Evolutionary conservation across 164 flowering plant species (phyloP).

Genomic region (Magnolia officinalis): DNA sequence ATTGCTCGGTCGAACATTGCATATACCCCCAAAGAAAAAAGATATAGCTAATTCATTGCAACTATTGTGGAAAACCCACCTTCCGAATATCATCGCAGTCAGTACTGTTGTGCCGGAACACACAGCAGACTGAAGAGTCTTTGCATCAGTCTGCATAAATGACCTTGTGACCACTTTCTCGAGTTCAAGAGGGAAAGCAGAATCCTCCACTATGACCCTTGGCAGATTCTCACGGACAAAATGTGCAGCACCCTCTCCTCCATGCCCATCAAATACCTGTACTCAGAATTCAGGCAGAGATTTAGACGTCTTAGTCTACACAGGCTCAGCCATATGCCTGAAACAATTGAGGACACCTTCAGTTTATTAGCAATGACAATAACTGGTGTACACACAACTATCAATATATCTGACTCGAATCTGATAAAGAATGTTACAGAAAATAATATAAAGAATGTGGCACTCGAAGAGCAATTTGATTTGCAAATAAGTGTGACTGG

Average conservation of each 20-base stretch:
- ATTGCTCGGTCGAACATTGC: not conserved
- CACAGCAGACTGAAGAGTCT: conserved; percentile 48
- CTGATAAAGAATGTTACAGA: not conserved
- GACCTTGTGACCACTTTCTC: conserved; percentile 84
- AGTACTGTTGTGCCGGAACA: conserved; percentile 94
- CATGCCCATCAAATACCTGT: conserved; percentile 98
- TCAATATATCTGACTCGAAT: not conserved
- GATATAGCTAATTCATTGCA: not conserved
- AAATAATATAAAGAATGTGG: not conserved
- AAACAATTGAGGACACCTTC: no score
- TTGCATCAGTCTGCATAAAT: conserved; percentile 67
- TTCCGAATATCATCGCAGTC: conserved; percentile 90
- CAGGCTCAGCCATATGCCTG: not conserved
- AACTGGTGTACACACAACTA: not conserved
- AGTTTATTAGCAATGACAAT: not conserved
- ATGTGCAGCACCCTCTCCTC: conserved; percentile 82
- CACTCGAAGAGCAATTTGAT: not conserved
- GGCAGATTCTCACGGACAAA: conserved; percentile 92
- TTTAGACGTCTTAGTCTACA: not conserved
- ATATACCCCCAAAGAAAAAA: not conserved
- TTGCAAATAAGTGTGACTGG: not conserved
- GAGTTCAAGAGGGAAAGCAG: conserved; percentile 83
- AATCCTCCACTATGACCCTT: conserved; percentile 80
- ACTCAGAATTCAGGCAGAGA: conserved; percentile 2
- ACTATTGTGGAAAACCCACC: conserved; percentile 33